phyloP scores from a whole-genome alignment of 306 rosid species.

The Pueraria montana region DNA sequence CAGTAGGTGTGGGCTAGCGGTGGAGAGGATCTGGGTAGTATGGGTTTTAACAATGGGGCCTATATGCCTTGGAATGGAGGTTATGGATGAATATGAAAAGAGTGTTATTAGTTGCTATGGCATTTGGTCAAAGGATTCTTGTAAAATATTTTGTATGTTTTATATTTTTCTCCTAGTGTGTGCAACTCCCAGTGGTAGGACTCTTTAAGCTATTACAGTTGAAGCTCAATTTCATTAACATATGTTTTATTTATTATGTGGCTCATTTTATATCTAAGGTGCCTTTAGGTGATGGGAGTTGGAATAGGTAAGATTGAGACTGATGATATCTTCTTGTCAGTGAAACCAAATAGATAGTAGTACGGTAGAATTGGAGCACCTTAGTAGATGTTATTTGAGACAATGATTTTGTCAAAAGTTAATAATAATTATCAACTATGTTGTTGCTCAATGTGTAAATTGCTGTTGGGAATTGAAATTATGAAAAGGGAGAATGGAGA shows the following conservation, averaged over 20 bases:
- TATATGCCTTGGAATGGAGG: not conserved
- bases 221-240: slow-evolving; percentile 2
- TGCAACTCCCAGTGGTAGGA: not conserved
- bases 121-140: not conserved
- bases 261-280: not conserved
- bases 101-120: not conserved
- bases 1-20: not conserved
- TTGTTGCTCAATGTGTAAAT: not conserved
- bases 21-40: not conserved
- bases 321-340: not conserved
- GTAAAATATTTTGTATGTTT: not conserved
- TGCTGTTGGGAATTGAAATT: slow-evolving; percentile 13
- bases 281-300: too few species aligned
- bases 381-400: not conserved
- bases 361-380: too few species aligned
- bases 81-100: not conserved
- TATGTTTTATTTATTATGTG: not conserved
- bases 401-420: slow-evolving; percentile 17
- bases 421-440: not conserved
- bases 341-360: too few species aligned
- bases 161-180: not conserved
- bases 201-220: not conserved
- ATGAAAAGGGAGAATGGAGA: not conserved
- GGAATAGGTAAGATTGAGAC: too few species aligned
- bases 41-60: not conserved